These are phyloP conservation scores for Colletotrichum costaricense DNA, from an alignment of 2,329 filamentous ascomycete genomes.

Conservation along the genomic window DNA sequence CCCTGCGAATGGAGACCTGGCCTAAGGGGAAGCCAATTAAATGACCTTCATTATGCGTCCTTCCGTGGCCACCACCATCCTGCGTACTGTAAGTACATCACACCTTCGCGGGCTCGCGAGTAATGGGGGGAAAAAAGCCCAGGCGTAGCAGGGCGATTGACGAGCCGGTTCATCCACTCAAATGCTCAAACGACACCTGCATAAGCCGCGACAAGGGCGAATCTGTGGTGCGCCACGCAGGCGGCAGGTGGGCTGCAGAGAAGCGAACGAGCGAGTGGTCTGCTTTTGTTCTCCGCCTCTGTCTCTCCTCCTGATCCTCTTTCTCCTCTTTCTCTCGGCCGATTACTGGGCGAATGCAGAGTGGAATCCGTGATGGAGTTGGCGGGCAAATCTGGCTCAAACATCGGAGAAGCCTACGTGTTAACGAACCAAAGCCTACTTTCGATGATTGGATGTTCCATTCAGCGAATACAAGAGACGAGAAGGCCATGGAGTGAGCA, in stretches of 20 bases:
- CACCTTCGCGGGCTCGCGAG: neutral
- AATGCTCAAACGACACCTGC: neutral
- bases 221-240: slow-evolving; percentile 5
- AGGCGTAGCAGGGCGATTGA: neutral
- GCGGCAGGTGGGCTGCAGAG: neutral
- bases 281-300: neutral
- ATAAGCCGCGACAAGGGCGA: neutral
- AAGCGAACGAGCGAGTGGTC: neutral
- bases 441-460: neutral
- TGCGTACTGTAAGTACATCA: no score
- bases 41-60: neutral
- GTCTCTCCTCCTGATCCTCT: neutral
- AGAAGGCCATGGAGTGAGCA: neutral
- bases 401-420: neutral
- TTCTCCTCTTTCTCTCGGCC: slow-evolving; percentile 2
- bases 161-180: neutral
- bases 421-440: neutral
- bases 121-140: neutral
- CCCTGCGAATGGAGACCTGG: neutral
- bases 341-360: slow-evolving; percentile 12
- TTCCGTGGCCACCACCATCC: neutral
- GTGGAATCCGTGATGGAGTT: neutral
- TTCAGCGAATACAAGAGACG: neutral
- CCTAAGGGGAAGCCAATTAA: neutral
- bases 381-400: slow-evolving; percentile 7